Base-by-base conservation (phyloP, 2,329 filamentous ascomycete species). In the Alternaria atra region DNA sequence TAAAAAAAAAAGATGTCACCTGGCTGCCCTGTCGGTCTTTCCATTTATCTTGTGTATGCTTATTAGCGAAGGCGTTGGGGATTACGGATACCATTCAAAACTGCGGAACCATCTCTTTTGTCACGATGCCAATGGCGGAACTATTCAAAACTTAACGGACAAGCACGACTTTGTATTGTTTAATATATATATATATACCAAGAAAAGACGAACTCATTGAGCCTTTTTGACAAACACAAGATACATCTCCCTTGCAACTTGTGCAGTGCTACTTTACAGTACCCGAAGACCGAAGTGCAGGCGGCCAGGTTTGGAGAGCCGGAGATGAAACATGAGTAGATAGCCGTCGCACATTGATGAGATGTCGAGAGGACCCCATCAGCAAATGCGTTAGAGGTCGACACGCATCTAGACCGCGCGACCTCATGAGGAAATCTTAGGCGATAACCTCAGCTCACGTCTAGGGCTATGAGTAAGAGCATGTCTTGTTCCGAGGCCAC, bases 41-140 rank as follows among this genome's bases (percentile, higher is more conserved):
- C 51, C 27, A 46, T 23, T 44, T 37, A n/a, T 7, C 43, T 64
- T 65, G 43, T 50, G 52, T 48, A 37, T 44, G 50, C 37, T 57
- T 63, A n/a, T 68, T 63, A 68, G 66, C 66, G 66, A 63, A 63
- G 66, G 66, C 58, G 66, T 66, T 67, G 35, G 61, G 59, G 47
- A 46, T 55, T 30, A 52, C 23, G 25, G 25, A 40, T 42, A 52
- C 46, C 51, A 51, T 42, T 20, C n/a, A 50, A 46, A 27, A 60
- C 40, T 55, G 42, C 48, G 29, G 37, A 44, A 58, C 43, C 47
- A 42, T 68, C 47, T 66, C 61, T 48, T 66, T 59, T 66, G 66
- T 68, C 35, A 54, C 40, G 60, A 48, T 25, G 46, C 46, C 46
- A 56, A 51, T 46, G 52, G 46, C 53, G 29, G 37, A 37, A 48